phyloP scores from a whole-genome alignment of 2,329 filamentous ascomycete species.

The Penicillium sclerotiorum region DNA sequence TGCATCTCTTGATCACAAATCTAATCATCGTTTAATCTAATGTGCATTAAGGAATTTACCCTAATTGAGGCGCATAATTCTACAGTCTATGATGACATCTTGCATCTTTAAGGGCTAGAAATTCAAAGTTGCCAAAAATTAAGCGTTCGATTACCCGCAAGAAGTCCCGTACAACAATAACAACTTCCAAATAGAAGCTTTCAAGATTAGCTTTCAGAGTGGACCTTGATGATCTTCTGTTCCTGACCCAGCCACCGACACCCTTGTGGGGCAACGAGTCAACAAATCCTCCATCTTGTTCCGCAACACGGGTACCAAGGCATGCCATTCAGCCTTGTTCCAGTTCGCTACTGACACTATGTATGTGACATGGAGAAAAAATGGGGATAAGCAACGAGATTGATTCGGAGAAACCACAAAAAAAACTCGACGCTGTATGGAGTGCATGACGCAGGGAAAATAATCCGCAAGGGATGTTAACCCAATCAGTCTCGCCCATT shows the following conservation, averaged over 20 bases:
- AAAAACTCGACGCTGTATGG: constrained; percentile 13
- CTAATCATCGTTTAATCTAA: no score
- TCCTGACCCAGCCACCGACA: constrained; percentile 4
- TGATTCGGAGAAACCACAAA: no score
- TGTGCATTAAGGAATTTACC: no score
- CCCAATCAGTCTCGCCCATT: constrained; percentile 1
- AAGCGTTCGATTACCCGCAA: background rate
- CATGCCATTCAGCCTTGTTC: constrained; percentile 17
- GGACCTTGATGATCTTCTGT: background rate
- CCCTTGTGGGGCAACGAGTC: background rate
- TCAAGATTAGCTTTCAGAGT: background rate
- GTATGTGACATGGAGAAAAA: no score
- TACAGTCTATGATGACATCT: no score
- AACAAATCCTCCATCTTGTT: background rate
- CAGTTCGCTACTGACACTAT: no score
- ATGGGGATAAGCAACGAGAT: no score
- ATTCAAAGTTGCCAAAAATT: no score
- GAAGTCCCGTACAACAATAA: background rate
- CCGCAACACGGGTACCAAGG: constrained; percentile 13
- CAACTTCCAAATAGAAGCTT: background rate
- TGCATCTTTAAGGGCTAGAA: no score
- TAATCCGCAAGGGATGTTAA: constrained; percentile 21
- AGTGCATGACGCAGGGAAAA: constrained; percentile 13
- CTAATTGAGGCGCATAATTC: no score
- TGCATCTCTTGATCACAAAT: background rate